Evolutionary conservation across 192 early-diverging fungal species (phyloP), one percentile per base, ranked within the genome.

Genomic region (Mycoemilia scoparia): DNA sequence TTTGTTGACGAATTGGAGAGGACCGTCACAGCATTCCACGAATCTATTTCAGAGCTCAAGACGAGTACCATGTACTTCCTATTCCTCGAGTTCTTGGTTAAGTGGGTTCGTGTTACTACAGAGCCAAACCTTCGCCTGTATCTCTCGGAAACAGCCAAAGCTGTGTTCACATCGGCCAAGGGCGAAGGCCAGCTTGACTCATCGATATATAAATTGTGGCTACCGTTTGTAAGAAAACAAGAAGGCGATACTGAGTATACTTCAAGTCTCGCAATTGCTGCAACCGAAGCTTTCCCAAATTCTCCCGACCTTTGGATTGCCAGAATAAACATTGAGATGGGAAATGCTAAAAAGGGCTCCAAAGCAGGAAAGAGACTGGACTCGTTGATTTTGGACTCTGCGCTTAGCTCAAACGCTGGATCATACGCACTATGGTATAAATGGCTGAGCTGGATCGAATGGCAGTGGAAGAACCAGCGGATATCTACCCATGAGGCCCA

Each of bases 81-180:
- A 36, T 86, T 77, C 51, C 50, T 66, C 9, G 36, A 47, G 5
- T 86, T 86, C 43, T 50, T 84, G 44, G 35, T 21, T 4, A 44
- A 56, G 15, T 67, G 71, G 53, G 42, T 47, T 7, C 26, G 25
- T 2, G 21, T 31, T 3, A 40, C 45, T 23, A 29, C 21, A 6
- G 21, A 22, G 16, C 14, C 27, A 7, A 49, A 51, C 28, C 38
- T 62, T 22, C 39, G 21, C 1, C 18, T 17, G 15, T 47, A 49
- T 29, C 52, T 55, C 13, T 45, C 51, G 43, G 64, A 61, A 44
- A 49, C 70, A 32, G 53, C 57, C 13, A 66, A 66, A 38, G 54
- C 66, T 2, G 67, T 82, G 11, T 38, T 54, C 12, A 60, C 58
- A 19, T 43, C 66, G 21, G 69, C 65, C 39, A 53, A 63, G n/a